phyloP scores from a whole-genome alignment of 371 early-diverging fungal species.

The Zancudomyces culisetae region DNA sequence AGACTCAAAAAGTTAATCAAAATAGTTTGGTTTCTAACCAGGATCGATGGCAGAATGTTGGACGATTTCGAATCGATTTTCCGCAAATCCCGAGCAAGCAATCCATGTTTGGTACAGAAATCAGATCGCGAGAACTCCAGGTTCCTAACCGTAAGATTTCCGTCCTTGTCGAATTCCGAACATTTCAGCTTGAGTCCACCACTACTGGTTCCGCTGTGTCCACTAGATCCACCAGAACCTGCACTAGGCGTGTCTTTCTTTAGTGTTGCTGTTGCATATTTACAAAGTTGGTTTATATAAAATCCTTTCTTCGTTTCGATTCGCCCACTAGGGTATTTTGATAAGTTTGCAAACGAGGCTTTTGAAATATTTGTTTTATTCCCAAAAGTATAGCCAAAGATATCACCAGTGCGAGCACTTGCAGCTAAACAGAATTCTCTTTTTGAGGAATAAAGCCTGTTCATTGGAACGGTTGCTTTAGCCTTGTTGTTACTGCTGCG shows the following conservation, averaged over 20 bases:
- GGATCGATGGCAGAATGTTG: constrained; percentile 61
- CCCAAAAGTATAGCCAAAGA: no score
- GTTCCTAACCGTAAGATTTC: constrained; percentile 44
- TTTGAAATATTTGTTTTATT: neutral
- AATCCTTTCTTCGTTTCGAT: neutral
- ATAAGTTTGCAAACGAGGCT: neutral
- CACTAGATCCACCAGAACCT: no score
- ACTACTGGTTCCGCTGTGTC: no score
- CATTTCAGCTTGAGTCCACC: constrained; percentile 9
- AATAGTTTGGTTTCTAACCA: constrained; percentile 71
- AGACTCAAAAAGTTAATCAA: constrained; percentile 61
- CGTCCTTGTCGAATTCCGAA: constrained; percentile 53
- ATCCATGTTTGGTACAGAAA: constrained; percentile 51
- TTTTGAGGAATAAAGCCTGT: no score
- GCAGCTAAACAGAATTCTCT: no score
- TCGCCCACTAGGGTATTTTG: constrained; percentile 4
- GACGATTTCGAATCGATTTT: constrained; percentile 56
- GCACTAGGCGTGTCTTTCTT: no score
- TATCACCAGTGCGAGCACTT: no score
- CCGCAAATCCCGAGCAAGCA: constrained; percentile 56
- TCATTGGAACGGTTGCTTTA: no score
- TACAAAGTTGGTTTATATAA: neutral
- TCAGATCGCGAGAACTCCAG: constrained; percentile 60
- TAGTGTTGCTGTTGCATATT: neutral
- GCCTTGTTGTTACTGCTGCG: no score